Percentiles rank a stretch among this genome's conserved stretches.
Evolutionary conservation across 2,329 filamentous ascomycete species (phyloP).

Genomic region (Leptographium galeiforme): DNA sequence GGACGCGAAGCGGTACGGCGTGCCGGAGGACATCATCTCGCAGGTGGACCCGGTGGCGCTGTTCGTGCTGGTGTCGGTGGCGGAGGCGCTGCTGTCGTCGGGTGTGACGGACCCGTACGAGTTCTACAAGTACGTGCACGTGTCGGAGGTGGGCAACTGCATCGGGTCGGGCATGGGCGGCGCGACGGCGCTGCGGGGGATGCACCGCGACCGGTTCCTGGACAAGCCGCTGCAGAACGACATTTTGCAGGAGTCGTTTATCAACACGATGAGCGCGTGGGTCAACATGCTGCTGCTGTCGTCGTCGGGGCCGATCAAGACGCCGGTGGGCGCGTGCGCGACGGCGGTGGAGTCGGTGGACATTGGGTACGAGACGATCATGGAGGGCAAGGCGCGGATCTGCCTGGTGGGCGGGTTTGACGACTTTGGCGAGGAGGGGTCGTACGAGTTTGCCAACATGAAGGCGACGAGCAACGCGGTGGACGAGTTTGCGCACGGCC

Average conservation of each 20-base stretch:
- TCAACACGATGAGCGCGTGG: slow-evolving; percentile 99
- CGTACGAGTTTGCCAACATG: slow-evolving; percentile 99
- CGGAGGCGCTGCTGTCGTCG: slow-evolving; percentile 76
- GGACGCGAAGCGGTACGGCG: slow-evolving; percentile 91
- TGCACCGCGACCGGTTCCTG: slow-evolving; percentile 96
- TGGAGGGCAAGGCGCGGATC: slow-evolving; percentile 93
- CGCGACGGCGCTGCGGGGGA: slow-evolving; percentile 78
- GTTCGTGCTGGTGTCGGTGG: slow-evolving; percentile 86
- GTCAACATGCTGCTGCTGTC: slow-evolving; percentile 98
- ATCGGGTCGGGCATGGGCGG: slow-evolving; percentile 98
- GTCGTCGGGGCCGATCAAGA: slow-evolving; percentile 96
- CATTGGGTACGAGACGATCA: slow-evolving; percentile 95
- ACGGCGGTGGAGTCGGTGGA: slow-evolving; percentile 96
- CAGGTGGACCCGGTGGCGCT: slow-evolving; percentile 96
- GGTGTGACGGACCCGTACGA: slow-evolving; percentile 99
- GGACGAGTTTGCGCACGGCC: slow-evolving; percentile 88
- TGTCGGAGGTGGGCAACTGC: slow-evolving; percentile 96
- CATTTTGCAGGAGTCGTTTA: slow-evolving; percentile 97
- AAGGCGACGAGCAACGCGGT: slow-evolving; percentile 97
- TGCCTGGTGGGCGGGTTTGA: slow-evolving; percentile 98
- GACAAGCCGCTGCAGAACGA: slow-evolving; percentile 98
- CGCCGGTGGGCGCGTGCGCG: slow-evolving; percentile 91
- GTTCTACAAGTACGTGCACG: slow-evolving; percentile 98
- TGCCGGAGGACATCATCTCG: slow-evolving; percentile 93
- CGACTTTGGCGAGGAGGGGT: slow-evolving; percentile 98